Evolutionary conservation across 495 filamentous ascomycete genomes (phyloP).

Genomic region (Evernia prunastri): DNA sequence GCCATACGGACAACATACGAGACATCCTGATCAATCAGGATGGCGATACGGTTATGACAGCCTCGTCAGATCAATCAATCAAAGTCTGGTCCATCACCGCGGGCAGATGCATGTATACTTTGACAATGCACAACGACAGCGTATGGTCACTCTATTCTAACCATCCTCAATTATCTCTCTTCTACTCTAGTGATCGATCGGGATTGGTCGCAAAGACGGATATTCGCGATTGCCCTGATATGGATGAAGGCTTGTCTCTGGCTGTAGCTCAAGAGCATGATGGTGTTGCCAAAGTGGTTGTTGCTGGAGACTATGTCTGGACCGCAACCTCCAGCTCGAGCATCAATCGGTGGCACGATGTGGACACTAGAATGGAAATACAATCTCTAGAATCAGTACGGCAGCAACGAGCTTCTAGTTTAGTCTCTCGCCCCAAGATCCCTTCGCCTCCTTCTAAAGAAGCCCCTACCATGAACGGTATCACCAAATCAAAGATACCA

Average conservation of each 20-base stretch:
- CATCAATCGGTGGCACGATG: slow-evolving; percentile 88
- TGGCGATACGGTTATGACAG: slow-evolving; percentile 87
- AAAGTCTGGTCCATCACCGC: slow-evolving; percentile 96
- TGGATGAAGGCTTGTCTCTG: slow-evolving; percentile 84
- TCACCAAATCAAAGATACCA: slow-evolving; percentile 59
- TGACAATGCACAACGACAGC: slow-evolving; percentile 97
- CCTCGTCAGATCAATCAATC: slow-evolving; percentile 92
- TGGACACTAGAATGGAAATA: slow-evolving; percentile 63
- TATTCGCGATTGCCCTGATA: slow-evolving; percentile 64
- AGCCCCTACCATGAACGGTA: slow-evolving; percentile 30
- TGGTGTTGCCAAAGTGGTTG: slow-evolving; percentile 78
- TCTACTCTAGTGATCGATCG: slow-evolving; percentile 89
- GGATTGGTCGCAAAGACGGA: slow-evolving; percentile 94
- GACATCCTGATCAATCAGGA: slow-evolving; percentile 82
- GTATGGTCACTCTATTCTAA: slow-evolving; percentile 95
- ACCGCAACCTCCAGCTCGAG: slow-evolving; percentile 89
- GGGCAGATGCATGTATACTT: slow-evolving; percentile 90
- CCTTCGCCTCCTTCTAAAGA: slow-evolving; percentile 25
- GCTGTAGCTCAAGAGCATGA: slow-evolving; percentile 88
- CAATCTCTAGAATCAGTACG: slow-evolving; percentile 49
- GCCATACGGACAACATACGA: slow-evolving; percentile 94
- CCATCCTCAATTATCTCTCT: slow-evolving; percentile 75
- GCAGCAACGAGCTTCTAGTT: slow-evolving; percentile 48
- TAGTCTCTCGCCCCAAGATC: slow-evolving; percentile 35
- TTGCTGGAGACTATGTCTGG: slow-evolving; percentile 79